Base-by-base conservation (phyloP, 495 filamentous ascomycete species). In the Aspergillus campestris region DNA sequence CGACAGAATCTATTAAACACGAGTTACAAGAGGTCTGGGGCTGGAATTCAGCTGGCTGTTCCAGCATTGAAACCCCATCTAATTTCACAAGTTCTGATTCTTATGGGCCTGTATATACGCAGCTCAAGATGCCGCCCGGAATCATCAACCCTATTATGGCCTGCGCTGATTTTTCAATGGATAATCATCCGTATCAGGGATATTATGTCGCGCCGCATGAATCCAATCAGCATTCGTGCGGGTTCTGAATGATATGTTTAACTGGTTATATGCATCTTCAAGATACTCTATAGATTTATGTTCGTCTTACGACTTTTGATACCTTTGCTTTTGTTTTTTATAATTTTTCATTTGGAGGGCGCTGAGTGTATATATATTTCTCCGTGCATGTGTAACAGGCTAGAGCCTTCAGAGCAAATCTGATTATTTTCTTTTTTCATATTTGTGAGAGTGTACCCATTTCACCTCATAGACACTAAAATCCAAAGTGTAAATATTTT, bases 11-110 rank as follows among this genome's bases (percentile, higher is more conserved):
- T 45, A 62, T 92, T 34, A 72, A 80, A 49, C 70, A 74, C 7
- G 81, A 83, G 31, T 72, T 98, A 32, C 84, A 79, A 55, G 75
- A 73, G 44, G 77, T 70, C 42, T 96, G 92, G 92, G 79, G 83
- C 24, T 90, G 87, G 87, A 69, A 68, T 39, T 52, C 58, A 15
- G 45, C 58, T 8, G 62, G 61, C 48, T 50, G 38, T 47, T 59
- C 38, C 63, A 56, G 7, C 32, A 58, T 40, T 42, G 32, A 12
- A 10, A 38, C 15, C 29, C 39, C 33, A 4, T 34, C 11, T 31
- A 36, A 47, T 46, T 47, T 42, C 53, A 48, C 44, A 47, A 34
- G 32, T 31, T 68, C 50, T 44, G 47, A 58, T 10, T 55, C 57
- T 29, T 53, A 58, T 2, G 40, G 45, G 11, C 47, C 58, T 35